These are phyloP conservation scores for Catharanthus roseus DNA, from an alignment of 257 asterid genomes.

Conservation along the genomic window DNA sequence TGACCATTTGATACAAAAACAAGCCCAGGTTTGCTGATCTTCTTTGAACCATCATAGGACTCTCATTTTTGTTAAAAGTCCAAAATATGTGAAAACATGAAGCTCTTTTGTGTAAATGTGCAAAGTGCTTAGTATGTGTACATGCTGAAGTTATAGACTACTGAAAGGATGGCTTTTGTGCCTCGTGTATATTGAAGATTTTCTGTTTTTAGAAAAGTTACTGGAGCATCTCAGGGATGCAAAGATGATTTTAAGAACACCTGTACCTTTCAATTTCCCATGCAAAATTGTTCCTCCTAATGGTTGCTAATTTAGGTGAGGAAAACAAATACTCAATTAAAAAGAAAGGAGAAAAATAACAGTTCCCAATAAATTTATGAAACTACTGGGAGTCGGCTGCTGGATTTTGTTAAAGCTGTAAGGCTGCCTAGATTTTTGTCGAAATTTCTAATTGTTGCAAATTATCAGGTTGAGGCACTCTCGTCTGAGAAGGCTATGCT, in stretches of 20 bases:
- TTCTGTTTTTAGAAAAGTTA: neutral
- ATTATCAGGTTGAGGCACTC: slow-evolving; percentile 76
- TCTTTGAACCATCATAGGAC: neutral
- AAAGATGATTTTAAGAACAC: neutral
- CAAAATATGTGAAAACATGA: neutral
- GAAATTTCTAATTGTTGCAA: slow-evolving; percentile 10
- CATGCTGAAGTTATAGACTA: neutral
- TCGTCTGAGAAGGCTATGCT: slow-evolving; percentile 86
- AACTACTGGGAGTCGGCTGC: neutral
- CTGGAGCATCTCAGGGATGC: neutral
- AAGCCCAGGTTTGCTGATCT: slow-evolving; percentile 66
- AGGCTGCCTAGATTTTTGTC: neutral
- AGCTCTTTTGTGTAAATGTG: neutral
- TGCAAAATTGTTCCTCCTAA: neutral
- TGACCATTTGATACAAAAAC: slow-evolving; percentile 88
- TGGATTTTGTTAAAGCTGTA: neutral
- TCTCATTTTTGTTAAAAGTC: neutral
- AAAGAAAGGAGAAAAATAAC: too few relatives aligned
- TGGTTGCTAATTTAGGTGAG: neutral
- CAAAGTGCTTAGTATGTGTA: neutral
- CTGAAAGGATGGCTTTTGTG: neutral
- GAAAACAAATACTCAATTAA: neutral
- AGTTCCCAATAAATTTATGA: neutral
- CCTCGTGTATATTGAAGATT: neutral
- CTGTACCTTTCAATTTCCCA: neutral